A percentile compares a stretch with the other conserved stretches of the same genome.
These are phyloP conservation scores for Petrea volubilis DNA, from an alignment of 257 asterid genomes.

Conservation along the genomic window DNA sequence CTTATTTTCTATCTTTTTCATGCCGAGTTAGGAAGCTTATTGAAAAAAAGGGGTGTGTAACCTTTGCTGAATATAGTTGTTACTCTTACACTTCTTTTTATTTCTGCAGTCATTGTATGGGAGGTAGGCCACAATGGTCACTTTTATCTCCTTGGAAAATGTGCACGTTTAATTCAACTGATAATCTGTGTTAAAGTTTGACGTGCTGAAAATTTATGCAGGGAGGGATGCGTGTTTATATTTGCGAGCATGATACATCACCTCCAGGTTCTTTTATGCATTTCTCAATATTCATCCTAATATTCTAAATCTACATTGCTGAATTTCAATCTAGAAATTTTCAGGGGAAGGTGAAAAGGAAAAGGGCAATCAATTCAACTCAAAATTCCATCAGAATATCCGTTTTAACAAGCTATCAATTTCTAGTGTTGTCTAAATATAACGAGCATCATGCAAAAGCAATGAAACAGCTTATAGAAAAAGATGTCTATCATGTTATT, in stretches of 20 bases:
- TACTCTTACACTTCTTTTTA: background rate
- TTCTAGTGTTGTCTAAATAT: background rate
- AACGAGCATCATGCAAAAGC: conserved; percentile 3
- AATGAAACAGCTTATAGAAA: background rate
- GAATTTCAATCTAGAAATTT: background rate
- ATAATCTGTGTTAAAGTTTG: conserved; percentile 15
- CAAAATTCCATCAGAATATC: background rate
- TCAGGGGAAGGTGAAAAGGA: background rate
- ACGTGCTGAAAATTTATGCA: conserved; percentile 45
- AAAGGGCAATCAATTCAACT: background rate
- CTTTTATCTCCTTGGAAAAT: background rate
- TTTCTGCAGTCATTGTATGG: background rate
- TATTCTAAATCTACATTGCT: background rate
- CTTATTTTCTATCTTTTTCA: background rate
- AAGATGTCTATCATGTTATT: background rate
- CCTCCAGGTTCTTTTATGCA: conserved; percentile 69
- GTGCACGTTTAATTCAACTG: background rate
- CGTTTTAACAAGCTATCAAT: background rate
- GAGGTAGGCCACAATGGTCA: background rate
- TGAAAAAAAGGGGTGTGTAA: background rate
- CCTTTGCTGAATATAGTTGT: background rate
- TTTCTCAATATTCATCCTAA: conserved; percentile 5
- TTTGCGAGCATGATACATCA: conserved; percentile 75
- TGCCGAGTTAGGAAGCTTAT: background rate
- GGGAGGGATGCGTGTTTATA: conserved; percentile 76